These are phyloP conservation scores for Suillus hirtellus DNA, from an alignment of 768 basidiomycete species.

Conservation along the genomic window DNA sequence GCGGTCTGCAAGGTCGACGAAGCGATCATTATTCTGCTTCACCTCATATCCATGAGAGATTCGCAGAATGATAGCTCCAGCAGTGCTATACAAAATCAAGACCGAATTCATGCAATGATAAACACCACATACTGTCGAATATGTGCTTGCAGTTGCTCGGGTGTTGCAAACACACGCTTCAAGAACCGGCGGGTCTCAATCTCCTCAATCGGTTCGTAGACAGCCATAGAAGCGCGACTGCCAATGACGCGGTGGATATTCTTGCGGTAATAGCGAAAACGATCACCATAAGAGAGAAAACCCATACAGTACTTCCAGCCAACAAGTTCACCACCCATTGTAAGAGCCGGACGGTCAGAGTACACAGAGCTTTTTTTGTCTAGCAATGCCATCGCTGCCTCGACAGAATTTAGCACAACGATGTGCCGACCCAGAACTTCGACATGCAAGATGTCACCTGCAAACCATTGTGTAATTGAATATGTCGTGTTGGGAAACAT, in stretches of 20 bases:
- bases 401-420: conserved; percentile 53
- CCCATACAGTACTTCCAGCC: conserved; percentile 36
- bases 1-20: conserved; percentile 50
- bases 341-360: conserved; percentile 57
- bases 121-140: conserved; percentile 40
- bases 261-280: conserved; percentile 43
- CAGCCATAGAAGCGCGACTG: conserved; percentile 35
- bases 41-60: conserved; percentile 59
- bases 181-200: conserved; percentile 45
- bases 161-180: conserved; percentile 37
- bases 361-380: conserved; percentile 67
- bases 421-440: conserved; percentile 61
- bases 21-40: conserved; percentile 49
- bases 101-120: conserved; percentile 1
- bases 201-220: conserved; percentile 39
- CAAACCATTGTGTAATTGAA: neutral
- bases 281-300: conserved; percentile 40
- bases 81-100: conserved; percentile 34
- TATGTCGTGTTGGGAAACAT: neutral
- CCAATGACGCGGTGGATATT: conserved; percentile 43
- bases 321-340: conserved; percentile 39
- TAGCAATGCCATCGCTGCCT: conserved; percentile 55
- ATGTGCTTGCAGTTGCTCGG: conserved; percentile 37
- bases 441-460: conserved; percentile 61
- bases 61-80: conserved; percentile 53